phyloP scores from a whole-genome alignment of 352 stramenopile genomes.

The Phytophthora agathidicida region DNA sequence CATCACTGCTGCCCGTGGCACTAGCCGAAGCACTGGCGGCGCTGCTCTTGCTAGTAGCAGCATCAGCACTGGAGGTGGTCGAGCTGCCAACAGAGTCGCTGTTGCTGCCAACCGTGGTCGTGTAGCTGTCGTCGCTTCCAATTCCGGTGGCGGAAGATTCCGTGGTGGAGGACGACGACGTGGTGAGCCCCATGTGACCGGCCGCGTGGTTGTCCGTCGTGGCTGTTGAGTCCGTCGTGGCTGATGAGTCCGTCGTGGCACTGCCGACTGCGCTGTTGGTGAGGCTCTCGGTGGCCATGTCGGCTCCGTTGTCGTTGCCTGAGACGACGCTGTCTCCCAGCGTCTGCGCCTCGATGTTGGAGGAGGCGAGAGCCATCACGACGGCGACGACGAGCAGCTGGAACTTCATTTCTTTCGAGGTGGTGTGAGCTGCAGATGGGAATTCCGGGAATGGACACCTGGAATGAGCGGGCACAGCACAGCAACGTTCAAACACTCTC shows the following conservation, averaged over 20 bases:
- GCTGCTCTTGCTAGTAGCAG: conserved; percentile 1
- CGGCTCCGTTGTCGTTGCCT: conserved; percentile 34
- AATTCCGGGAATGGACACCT: conserved; percentile 19
- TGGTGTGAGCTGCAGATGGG: conserved; percentile 8
- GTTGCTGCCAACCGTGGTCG: conserved; percentile 5
- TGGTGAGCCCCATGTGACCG: conserved; percentile 15
- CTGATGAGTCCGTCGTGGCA: conserved; percentile 9
- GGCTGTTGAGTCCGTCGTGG: conserved; percentile 9
- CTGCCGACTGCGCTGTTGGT: conserved; percentile 18
- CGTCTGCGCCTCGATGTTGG: conserved; percentile 28
- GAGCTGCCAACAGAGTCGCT: neutral
- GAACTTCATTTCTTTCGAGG: conserved; percentile 29
- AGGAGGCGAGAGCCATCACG: conserved; percentile 19
- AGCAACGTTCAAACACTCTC: no score
- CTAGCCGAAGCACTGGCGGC: conserved; percentile 13
- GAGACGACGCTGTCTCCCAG: conserved; percentile 46
- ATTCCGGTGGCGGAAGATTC: conserved; percentile 7
- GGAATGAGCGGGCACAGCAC: neutral
- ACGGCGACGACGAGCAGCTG: conserved; percentile 23
- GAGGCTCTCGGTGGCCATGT: conserved; percentile 19
- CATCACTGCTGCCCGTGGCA: conserved; percentile 23
- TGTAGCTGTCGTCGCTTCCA: conserved; percentile 24
- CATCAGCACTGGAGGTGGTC: neutral
- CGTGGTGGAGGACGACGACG: neutral
- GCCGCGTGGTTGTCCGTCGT: conserved; percentile 10